phyloP scores from a whole-genome alignment of 371 early-diverging fungal genomes.

The Basidiobolus heterosporus region DNA sequence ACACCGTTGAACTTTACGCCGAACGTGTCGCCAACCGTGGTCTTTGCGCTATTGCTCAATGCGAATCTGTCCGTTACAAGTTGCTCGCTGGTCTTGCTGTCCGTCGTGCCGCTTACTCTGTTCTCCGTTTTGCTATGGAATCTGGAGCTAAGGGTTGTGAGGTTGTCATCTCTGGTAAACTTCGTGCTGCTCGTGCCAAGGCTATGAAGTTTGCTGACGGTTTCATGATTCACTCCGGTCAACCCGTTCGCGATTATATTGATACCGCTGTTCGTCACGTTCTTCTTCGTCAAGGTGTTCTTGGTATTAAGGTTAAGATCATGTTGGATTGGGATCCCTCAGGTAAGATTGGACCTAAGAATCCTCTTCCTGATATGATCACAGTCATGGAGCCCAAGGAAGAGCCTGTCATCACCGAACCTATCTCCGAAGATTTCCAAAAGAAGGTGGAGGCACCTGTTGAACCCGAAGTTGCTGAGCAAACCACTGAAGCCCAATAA shows the following conservation, averaged over 20 bases:
- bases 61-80: slow-evolving; percentile 96
- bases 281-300: slow-evolving; percentile 97
- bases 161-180: slow-evolving; percentile 98
- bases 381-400: slow-evolving; percentile 92
- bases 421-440: slow-evolving; percentile 58
- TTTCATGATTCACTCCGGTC: slow-evolving; percentile 99
- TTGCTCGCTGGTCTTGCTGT: slow-evolving; percentile 93
- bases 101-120: slow-evolving; percentile 96
- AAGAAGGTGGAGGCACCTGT: slow-evolving; percentile 19
- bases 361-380: slow-evolving; percentile 91
- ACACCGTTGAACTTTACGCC: slow-evolving; percentile 94
- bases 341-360: slow-evolving; percentile 93
- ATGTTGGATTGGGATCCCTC: slow-evolving; percentile 96
- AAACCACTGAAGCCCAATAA: neutral
- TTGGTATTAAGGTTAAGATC: slow-evolving; percentile 99
- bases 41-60: slow-evolving; percentile 98
- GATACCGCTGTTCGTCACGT: slow-evolving; percentile 96
- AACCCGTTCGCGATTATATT: slow-evolving; percentile 94
- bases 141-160: slow-evolving; percentile 99
- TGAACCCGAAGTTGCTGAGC: slow-evolving; percentile 8
- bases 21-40: slow-evolving; percentile 97
- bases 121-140: slow-evolving; percentile 97
- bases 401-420: slow-evolving; percentile 47
- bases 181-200: slow-evolving; percentile 99
- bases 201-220: slow-evolving; percentile 99